Evolutionary conservation across 495 filamentous ascomycete species (phyloP), one percentile per base, ranked within the genome.

Genomic region (Penicillium goetzii): DNA sequence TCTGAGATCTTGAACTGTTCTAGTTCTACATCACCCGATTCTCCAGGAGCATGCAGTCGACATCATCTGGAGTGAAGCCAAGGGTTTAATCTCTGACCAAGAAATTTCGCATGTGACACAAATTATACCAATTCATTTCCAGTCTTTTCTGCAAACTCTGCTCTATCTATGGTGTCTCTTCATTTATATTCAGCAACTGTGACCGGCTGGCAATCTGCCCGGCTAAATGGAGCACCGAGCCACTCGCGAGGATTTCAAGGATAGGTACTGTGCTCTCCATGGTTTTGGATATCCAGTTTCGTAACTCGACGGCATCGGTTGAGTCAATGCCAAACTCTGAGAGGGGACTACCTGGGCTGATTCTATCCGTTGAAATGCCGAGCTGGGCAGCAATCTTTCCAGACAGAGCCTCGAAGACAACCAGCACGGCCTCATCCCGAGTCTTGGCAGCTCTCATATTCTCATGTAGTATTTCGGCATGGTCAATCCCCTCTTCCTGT

Each of bases 221-320:
- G 5, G 65, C 70, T 25, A 74, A 61, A 10, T 72, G 67, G 33
- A 63, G 15, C 19, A 74, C 19, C 12, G 72, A 70, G 5, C 34
- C 58, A 63, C 59, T 72, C 2, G 65, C 67, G 47, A 74, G 45
- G 17, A 74, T 72, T 52, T 74, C 67, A 60, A 74, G n/a, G 38
- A 74, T 67, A 1, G 72, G 62, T 4, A 74, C 50, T 14, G 63
- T 61, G 19, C 61, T 65, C 1, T 64, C 65, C 59, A 70, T 62
- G 6, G 34, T 62, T 19, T 61, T 60, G 5, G 56, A 59, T 28
- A 71, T 76, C 81, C 81, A 84, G 25, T 69, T 73, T 8, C 81
- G 68, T 47, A 85, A 41, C 61, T 84, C 82, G 38, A 84, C 74
- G 0, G 76, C 75, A 5, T 83, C 75, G 25, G 81, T 71, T 2